Evolutionary conservation across 1,284 basidiomycete genomes (phyloP).

Genomic region (Cutaneotrichosporon sp.): DNA sequence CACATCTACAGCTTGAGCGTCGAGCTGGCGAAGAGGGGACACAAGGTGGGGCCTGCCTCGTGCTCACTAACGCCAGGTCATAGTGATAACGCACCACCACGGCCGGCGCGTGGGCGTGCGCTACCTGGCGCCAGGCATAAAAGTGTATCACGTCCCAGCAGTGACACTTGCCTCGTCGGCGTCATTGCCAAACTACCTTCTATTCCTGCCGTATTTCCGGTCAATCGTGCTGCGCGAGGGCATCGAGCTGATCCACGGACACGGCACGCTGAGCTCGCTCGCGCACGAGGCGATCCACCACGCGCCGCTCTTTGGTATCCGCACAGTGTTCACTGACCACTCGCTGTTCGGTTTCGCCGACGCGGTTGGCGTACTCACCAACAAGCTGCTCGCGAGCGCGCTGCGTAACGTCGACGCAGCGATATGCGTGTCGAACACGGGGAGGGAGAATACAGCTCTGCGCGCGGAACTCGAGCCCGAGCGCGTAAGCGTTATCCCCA

Average conservation of each 20-base stretch:
- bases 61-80: slow-evolving; percentile 57
- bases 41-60: slow-evolving; percentile 59
- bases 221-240: slow-evolving; percentile 81
- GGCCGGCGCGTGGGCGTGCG: slow-evolving; percentile 78
- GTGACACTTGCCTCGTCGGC: slow-evolving; percentile 80
- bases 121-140: slow-evolving; percentile 67
- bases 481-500: slow-evolving; percentile 86
- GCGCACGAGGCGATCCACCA: slow-evolving; percentile 89
- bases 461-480: slow-evolving; percentile 68
- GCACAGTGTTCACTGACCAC: slow-evolving; percentile 93
- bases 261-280: slow-evolving; percentile 81
- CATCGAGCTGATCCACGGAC: slow-evolving; percentile 84
- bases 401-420: slow-evolving; percentile 87
- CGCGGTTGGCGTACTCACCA: slow-evolving; percentile 91
- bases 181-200: slow-evolving; percentile 90
- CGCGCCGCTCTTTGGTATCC: slow-evolving; percentile 66
- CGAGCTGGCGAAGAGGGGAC: slow-evolving; percentile 74
- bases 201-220: slow-evolving; percentile 83
- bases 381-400: slow-evolving; percentile 83
- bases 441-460: slow-evolving; percentile 91
- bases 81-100: slow-evolving; percentile 91
- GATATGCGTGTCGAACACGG: slow-evolving; percentile 96
- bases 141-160: slow-evolving; percentile 92
- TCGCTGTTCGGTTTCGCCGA: slow-evolving; percentile 94
- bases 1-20: slow-evolving; percentile 90